These are phyloP conservation scores for Nemophila menziesii DNA, from an alignment of 257 asterid species.

Conservation along the genomic window DNA sequence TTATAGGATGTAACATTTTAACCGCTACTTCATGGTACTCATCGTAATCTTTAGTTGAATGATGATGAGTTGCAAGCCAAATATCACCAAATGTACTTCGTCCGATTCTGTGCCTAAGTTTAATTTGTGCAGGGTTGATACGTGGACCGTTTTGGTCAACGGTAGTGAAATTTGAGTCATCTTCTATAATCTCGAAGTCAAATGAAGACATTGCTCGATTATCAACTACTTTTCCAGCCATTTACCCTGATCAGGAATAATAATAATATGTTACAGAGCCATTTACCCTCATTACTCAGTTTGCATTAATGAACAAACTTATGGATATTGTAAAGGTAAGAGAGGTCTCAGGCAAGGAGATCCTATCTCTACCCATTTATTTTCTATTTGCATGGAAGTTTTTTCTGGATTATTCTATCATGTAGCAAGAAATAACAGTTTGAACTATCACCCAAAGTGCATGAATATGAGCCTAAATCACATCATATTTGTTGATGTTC, in stretches of 20 bases:
- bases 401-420: too few species aligned
- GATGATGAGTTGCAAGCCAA: constrained; percentile 78
- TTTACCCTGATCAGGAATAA: constrained; percentile 19
- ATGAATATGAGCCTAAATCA: too few species aligned
- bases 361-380: too few species aligned
- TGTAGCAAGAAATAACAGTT: too few species aligned
- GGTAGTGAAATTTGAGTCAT: constrained; percentile 37
- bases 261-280: too few species aligned
- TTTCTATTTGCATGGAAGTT: too few species aligned
- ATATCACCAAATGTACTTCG: constrained; percentile 80
- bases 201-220: constrained; percentile 29
- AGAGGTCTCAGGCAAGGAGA: too few species aligned
- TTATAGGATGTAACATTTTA: constrained; percentile 59
- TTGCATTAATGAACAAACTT: too few species aligned
- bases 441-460: too few species aligned
- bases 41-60: constrained; percentile 39
- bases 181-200: constrained; percentile 70
- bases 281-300: too few species aligned
- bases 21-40: constrained; percentile 81
- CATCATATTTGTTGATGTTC: too few species aligned
- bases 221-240: constrained; percentile 61
- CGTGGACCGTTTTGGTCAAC: constrained; percentile 36
- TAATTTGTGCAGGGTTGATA: constrained; percentile 65
- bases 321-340: too few species aligned
- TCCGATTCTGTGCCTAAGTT: constrained; percentile 71